phyloP scores from a whole-genome alignment of 1,284 basidiomycete genomes.

The Lentinula novae-zelandiae region DNA sequence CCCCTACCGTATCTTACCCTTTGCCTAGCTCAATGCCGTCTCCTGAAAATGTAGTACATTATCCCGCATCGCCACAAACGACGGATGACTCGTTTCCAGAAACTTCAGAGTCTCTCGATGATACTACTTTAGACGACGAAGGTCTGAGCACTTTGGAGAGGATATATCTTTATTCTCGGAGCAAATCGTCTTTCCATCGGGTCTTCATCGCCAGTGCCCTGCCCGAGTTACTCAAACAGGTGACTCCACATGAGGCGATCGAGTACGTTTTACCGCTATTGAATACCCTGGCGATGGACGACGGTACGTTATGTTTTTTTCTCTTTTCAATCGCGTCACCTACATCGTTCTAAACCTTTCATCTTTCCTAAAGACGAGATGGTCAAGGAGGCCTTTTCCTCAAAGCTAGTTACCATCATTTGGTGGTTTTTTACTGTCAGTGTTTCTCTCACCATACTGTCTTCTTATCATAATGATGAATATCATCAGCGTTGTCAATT shows the following conservation, averaged over 20 bases:
- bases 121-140: slow-evolving; percentile 66
- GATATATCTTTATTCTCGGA: slow-evolving; percentile 91
- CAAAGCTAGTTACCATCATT: slow-evolving; percentile 78
- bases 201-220: slow-evolving; percentile 84
- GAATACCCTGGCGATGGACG: slow-evolving; percentile 83
- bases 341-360: slow-evolving; percentile 12
- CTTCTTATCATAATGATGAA: slow-evolving; percentile 7
- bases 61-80: slow-evolving; percentile 6
- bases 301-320: slow-evolving; percentile 48
- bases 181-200: slow-evolving; percentile 79
- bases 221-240: slow-evolving; percentile 68
- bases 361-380: slow-evolving; percentile 61
- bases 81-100: slow-evolving; percentile 36
- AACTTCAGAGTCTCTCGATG: slow-evolving; percentile 40
- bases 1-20: slow-evolving; percentile 3
- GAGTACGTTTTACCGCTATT: slow-evolving; percentile 93
- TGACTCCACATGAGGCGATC: slow-evolving; percentile 85
- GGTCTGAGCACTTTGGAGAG: slow-evolving; percentile 84
- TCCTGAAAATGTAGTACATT: slow-evolving; percentile 14
- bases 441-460: slow-evolving; percentile 9
- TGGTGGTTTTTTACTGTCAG: slow-evolving; percentile 93
- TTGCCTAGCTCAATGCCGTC: slow-evolving; percentile 11
- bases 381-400: slow-evolving; percentile 89
- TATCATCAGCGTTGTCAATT: slow-evolving; percentile 52
- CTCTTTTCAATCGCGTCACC: neutral